Evolutionary conservation across 2,329 filamentous ascomycete species (phyloP), one percentile per base, ranked within the genome.

Genomic region (Fusarium aywerte): DNA sequence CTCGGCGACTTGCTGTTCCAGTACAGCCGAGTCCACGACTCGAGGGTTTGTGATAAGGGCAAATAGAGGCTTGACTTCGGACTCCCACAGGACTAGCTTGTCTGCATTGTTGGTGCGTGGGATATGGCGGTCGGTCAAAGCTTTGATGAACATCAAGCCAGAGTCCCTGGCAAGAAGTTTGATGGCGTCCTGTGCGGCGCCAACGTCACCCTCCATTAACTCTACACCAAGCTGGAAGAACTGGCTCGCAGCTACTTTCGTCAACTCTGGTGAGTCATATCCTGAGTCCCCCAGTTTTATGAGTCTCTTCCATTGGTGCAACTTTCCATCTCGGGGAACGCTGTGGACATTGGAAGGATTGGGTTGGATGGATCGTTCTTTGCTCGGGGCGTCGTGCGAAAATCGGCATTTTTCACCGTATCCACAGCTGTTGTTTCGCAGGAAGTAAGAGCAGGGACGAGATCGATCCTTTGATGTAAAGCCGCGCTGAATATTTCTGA

Each of bases 151-250:
- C 7, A 29, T 13, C 4, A 53, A 15, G 6, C 50, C 50, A 1
- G 50, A 11, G 7, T 53, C 50, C 23, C 33, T 35, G 5, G 50
- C 31, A n/a, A 53, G 29, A 29, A 53, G 39, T 20, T 44, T 53
- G n/a, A 53, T 44, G 12, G 31, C 36, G 12, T 45, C 50, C 9
- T 53, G 39, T 16, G 21, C 39, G 10, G 29, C 50, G 6, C 50
- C 39, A 16, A 53, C 23, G 4, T 53, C 50, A 27, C 50, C 50
- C 4, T 44, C 38, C 50, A 53, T 36, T 16, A 53, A 4, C 1
- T 44, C 38, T 4, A 53, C 12, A 29, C 50, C 50, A 8, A 53
- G 16, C 12, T 53, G 39, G 21, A 53, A 53, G 50, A 53, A 53
- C 0, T 16, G 31, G 2, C 38, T 13, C 20, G 20, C 50, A 5